Conservation (phyloP, 306 rosid species). For the Hippophae tibetana region DNA sequence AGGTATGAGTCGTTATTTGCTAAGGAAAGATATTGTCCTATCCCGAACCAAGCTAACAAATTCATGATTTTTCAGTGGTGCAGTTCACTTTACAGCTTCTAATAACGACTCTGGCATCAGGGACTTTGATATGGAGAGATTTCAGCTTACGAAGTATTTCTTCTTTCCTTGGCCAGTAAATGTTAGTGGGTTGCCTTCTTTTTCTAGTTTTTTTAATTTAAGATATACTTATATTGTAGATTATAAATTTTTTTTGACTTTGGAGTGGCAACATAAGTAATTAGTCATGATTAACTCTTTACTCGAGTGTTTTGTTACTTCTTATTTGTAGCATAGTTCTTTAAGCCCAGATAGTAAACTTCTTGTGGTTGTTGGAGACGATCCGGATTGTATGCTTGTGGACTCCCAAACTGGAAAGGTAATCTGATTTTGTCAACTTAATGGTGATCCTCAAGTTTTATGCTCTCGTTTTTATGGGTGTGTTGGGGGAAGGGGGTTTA, state of each 20-base stretch:
- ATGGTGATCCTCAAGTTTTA: not conserved
- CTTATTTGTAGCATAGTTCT: conserved; percentile 62
- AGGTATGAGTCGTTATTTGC: conserved; percentile 33
- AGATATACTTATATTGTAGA: not conserved
- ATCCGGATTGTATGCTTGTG: conserved; percentile 67
- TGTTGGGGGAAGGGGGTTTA: not conserved
- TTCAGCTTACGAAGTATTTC: conserved; percentile 73
- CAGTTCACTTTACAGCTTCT: conserved; percentile 83
- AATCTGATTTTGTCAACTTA: not conserved
- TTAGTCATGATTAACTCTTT: not conserved
- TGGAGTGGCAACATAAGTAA: not conserved
- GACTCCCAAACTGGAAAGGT: conserved; percentile 96
- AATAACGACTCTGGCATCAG: conserved; percentile 78
- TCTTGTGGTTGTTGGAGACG: conserved; percentile 68
- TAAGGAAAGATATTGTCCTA: not conserved
- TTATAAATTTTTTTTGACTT: not conserved
- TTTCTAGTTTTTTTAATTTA: conserved; percentile 6
- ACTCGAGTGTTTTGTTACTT: conserved; percentile 10
- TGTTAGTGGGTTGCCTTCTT: conserved; percentile 33
- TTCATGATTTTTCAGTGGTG: conserved; percentile 44
- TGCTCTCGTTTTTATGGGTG: too few relatives aligned
- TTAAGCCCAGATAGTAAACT: conserved; percentile 75
- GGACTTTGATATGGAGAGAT: conserved; percentile 83
- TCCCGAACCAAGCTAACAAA: conserved; percentile 3
- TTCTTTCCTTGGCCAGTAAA: conserved; percentile 82